Evolutionary conservation across 2,329 filamentous ascomycete species (phyloP), one percentile per base, ranked within the genome.

Genomic region (Fusarium musae): DNA sequence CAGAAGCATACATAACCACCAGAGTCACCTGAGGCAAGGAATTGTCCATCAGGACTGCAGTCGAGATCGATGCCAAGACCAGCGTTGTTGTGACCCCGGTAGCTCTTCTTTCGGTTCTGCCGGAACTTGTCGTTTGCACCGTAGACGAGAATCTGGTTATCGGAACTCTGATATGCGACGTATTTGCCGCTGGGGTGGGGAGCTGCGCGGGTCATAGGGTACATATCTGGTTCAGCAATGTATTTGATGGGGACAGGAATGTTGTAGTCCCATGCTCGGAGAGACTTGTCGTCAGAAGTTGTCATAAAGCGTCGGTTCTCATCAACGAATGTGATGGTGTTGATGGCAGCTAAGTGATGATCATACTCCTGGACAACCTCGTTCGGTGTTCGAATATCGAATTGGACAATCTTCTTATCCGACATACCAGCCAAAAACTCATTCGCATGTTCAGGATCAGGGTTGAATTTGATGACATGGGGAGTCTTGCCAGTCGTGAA

Each of bases 201-300:
- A 1, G 93, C 89, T 4, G 95, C 92, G 19, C 95, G 93, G 9
- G 95, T 97, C 87, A 99, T 93, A 12, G 95, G 92, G 83, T 96
- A 99, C 95, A 99, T 98, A 85, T 98, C 94, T 4, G 96, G 95
- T 81, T 99, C 96, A 32, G 96, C 96, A 79, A 97, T 97, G 85
- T 97, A 97, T 82, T 98, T 98, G 87, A 99, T 98, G 1, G 96
- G 96, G 0, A 99, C 96, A 3, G 96, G 96, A 76, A 99, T 98
- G 77, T 95, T 94, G 85, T 97, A 98, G 84, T 99, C 97, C 97
- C 97, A 99, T 2, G 96, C 96, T 69, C 96, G 92, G 30, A 99
- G 88, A 12, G 93, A 96, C 82, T 98, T 97, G 85, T 99, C 96
- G 85, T 99, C 96, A 0, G 94, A 97, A 2, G 97, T 99, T 32